phyloP scores from a whole-genome alignment of 1,284 basidiomycete species.

The Cutaneotrichosporon cutaneum region DNA sequence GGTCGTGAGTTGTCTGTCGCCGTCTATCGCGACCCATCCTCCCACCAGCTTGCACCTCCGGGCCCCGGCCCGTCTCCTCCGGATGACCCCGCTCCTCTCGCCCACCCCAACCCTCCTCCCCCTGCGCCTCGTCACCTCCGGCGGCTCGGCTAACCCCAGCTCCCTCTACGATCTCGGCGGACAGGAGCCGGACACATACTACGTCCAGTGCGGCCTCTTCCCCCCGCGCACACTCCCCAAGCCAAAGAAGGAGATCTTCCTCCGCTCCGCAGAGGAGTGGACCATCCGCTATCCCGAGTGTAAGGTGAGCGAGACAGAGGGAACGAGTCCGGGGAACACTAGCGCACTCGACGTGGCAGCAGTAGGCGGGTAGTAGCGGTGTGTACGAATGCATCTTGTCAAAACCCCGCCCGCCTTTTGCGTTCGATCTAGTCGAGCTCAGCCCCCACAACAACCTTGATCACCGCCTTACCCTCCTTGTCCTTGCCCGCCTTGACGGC shows the following conservation, averaged over 20 bases:
- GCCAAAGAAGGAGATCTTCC: constrained; percentile 10
- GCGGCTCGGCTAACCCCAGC: neutral
- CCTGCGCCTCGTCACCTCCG: too few species aligned
- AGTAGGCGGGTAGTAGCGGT: too few species aligned
- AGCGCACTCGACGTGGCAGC: too few species aligned
- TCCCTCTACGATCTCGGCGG: constrained; percentile 4
- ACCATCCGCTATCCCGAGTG: constrained; percentile 1
- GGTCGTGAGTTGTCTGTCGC: constrained; percentile 1
- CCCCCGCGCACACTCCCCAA: constrained; percentile 7
- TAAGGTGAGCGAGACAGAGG: neutral
- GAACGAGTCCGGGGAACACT: neutral
- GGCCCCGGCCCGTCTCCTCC: too few species aligned
- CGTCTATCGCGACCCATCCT: neutral
- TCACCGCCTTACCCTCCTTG: constrained; percentile 71
- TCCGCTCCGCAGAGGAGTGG: constrained; percentile 8
- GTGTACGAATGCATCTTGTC: neutral
- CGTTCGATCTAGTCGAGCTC: constrained; percentile 12
- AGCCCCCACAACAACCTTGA: constrained; percentile 74
- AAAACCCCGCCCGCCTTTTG: too few species aligned
- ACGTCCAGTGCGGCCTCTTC: constrained; percentile 11
- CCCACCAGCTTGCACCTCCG: neutral
- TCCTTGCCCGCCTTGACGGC: constrained; percentile 72
- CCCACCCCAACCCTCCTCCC: neutral
- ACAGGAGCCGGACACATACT: neutral
- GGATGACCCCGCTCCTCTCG: neutral